Conservation (phyloP, 176 grass and related monocot genomes). For the Cymbopogon citratus region DNA sequence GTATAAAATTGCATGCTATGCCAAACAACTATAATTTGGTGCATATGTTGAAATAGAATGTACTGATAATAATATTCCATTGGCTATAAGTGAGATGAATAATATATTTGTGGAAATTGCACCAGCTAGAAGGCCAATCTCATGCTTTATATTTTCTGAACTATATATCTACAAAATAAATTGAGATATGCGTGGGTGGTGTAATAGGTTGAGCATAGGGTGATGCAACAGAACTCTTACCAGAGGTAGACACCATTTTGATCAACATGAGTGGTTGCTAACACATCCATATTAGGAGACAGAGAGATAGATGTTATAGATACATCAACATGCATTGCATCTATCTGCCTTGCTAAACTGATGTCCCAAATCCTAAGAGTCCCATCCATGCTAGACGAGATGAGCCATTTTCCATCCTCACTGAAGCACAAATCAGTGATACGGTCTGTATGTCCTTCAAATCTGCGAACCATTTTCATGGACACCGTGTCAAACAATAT, state of each 20-base stretch:
- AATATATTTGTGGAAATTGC: background rate
- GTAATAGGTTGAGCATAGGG: background rate
- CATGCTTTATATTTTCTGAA: background rate
- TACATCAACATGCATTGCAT: conserved; percentile 80
- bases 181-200: background rate
- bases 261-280: conserved; percentile 95
- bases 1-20: background rate
- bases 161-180: background rate
- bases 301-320: conserved; percentile 74
- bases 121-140: background rate
- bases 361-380: conserved; percentile 94
- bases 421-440: conserved; percentile 91
- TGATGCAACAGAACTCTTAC: conserved; percentile 30
- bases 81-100: conserved; percentile 3
- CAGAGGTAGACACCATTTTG: conserved; percentile 99
- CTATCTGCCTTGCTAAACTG: conserved; percentile 92
- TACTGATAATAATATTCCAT: background rate
- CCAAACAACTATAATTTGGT: background rate
- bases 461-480: conserved; percentile 78
- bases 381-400: conserved; percentile 96
- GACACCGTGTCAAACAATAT: conserved; percentile 63
- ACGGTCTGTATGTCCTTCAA: conserved; percentile 85
- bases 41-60: background rate
- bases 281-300: conserved; percentile 89
- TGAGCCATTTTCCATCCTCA: conserved; percentile 93